Conservation (phyloP, 2,329 filamentous ascomycete species). For the Beauveria medogensis region DNA sequence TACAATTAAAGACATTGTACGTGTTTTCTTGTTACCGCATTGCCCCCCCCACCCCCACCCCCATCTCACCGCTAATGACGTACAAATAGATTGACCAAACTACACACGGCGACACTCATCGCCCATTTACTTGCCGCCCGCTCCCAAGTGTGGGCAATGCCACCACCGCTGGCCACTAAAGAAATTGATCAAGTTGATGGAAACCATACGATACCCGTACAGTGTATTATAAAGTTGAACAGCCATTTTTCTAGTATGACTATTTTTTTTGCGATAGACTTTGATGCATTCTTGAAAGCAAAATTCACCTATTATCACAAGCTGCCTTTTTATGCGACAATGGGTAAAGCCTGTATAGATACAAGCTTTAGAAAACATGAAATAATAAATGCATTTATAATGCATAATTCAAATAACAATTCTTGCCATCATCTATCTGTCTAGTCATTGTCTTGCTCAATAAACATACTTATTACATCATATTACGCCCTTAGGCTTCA, state of each 20-base stretch:
- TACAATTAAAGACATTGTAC: constrained; percentile 23
- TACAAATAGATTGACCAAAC: constrained; percentile 4
- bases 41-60: no score
- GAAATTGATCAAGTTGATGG: neutral
- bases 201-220: neutral
- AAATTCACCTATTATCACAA: no score
- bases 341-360: no score
- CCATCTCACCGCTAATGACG: neutral
- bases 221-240: constrained; percentile 4
- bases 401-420: neutral
- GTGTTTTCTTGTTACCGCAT: neutral
- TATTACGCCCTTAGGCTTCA: neutral
- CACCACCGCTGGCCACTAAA: neutral
- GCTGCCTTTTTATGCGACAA: no score
- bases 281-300: no score
- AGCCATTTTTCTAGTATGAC: neutral
- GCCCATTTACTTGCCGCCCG: constrained; percentile 7
- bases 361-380: neutral
- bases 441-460: neutral
- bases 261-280: neutral
- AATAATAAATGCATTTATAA: neutral
- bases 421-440: neutral
- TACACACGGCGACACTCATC: neutral
- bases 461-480: no score
- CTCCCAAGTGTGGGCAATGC: neutral